Base-by-base conservation (phyloP, 306 rosid genomes). In the Nissolia schottii region DNA sequence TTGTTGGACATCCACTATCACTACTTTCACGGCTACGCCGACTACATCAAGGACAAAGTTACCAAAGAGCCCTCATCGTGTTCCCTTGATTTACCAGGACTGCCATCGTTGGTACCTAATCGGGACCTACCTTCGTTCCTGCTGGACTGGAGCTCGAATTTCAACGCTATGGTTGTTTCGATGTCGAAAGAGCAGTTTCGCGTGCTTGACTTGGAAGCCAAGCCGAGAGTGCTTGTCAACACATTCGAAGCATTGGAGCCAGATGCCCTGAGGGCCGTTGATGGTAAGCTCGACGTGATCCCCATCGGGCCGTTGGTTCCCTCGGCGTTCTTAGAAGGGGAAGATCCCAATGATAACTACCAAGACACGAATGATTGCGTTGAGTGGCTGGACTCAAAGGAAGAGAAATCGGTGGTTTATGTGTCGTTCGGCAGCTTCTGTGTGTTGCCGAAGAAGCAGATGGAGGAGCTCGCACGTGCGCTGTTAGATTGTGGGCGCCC, bases 251-350 rank as follows among this genome's bases (percentile, higher is more conserved):
- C 68, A 2, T 31, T 85, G 29, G 92, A 87, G 19, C 19, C 62
- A 0, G 67, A 85, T 4, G 76, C 79, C 0, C 3, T 80, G 2
- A 85, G 34, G 9, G 81, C 59, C 29, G 27, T 82, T 15, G 35
- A 58, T 3, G 34, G 38, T n/a, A n/a, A n/a, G 1, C 13, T 71
- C 32, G 55, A 64, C 9, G 60, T 78, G 70, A 67, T 85, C 0
- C 58, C 84, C 1, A 51, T 91, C n/a, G 96, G 97, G 6, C 96
- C 96, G 34, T 68, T 91, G 83, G 59, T 85, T 57, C 89, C 88
- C 0, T 82, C 84, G 0, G 77, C 58, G 0, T 77, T 79, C 28
- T 19, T 68, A 14, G 85, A 80, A 5, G 77, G 66, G 4, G 41
- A 34, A 25, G 60, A 72, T 31, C 69, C 83, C 3, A 25, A 22